Conservation (phyloP, 441 rosid species). For the Melastoma candidum region DNA sequence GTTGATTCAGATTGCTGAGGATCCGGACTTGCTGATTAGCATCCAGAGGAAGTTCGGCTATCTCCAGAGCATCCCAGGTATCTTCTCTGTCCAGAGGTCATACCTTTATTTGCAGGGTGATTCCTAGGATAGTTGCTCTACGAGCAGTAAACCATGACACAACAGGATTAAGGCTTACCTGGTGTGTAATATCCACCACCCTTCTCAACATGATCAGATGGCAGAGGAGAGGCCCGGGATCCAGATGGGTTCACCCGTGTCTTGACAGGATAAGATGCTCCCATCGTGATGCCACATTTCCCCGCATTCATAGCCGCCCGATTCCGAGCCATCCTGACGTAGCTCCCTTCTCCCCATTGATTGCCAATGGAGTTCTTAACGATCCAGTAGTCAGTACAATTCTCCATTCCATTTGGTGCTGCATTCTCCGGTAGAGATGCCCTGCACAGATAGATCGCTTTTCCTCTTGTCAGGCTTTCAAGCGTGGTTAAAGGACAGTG, state of each 20-base stretch:
- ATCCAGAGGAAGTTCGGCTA: conserved; percentile 59
- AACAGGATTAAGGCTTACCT: too few species aligned
- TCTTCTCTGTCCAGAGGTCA: conserved; percentile 46
- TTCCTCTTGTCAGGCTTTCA: not conserved
- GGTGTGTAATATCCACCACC: too few species aligned
- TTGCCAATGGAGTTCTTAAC: conserved; percentile 78
- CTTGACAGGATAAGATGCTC: conserved; percentile 77
- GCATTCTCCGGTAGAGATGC: conserved; percentile 60
- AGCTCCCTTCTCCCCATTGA: conserved; percentile 79
- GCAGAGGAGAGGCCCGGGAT: conserved; percentile 88
- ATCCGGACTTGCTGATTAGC: conserved; percentile 51
- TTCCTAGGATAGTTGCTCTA: conserved; percentile 9
- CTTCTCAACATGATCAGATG: conserved; percentile 22
- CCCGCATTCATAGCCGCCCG: conserved; percentile 28
- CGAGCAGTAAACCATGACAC: too few species aligned
- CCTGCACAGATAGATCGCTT: conserved; percentile 26
- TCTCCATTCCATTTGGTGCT: conserved; percentile 68
- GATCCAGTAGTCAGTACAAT: conserved; percentile 61
- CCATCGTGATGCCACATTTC: conserved; percentile 81
- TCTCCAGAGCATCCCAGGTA: conserved; percentile 60
- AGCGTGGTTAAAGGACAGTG: not conserved
- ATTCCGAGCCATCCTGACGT: conserved; percentile 62
- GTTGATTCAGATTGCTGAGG: conserved; percentile 39
- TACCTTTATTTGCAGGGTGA: conserved; percentile 38
- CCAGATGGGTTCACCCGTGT: conserved; percentile 65